Base-by-base conservation (phyloP, 23 red algal genomes). In the Rhodosorus marinus region DNA sequence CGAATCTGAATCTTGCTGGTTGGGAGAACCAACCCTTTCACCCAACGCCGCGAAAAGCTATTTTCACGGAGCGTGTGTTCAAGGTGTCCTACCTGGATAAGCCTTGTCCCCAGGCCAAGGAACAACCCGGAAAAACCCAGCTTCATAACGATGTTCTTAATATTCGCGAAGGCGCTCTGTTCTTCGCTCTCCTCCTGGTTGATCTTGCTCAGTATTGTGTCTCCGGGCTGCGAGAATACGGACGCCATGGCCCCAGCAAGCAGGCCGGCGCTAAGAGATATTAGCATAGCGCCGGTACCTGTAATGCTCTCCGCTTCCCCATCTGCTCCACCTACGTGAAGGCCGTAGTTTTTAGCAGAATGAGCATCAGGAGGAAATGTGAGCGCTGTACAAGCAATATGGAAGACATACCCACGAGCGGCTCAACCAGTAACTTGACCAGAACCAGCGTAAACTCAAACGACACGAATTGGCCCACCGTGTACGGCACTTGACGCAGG, bases 401-500 rank as follows among this genome's bases (percentile, higher is more conserved):
- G n/a, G n/a, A n/a, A n/a, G n/a, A n/a, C n/a, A n/a, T n/a, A n/a
- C n/a, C 72, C 49, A 54, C 24, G 26, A 69, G 22, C 11, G 54
- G 20, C 25, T 20, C 24, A 5, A 69, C 60, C 21, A 53, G 15
- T 6, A 62, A 55, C 34, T 57, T 52, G 26, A 81, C 74, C 11
- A 68, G 5, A 24, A 24, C 70, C 15, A 80, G 64, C 2, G 64
- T 27, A 23, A 74, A 31, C 35, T 93, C 85, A 69, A 74, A 93
- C 5, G 75, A 60, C 49, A 73, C 64, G 49, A 93, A 93, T 64
- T 93, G 85, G 5, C 73, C 85, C 8, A 76, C 64, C 4, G 85
- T 93, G 60, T 81, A 93, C 11, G 85, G 85, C 8, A 80, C 71
- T 61, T 93, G 85, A 61, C 82, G 81, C 34, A 75, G 51, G 8